Base-by-base conservation (phyloP, 108 stramenopile genomes). In the Pseudonitzschia multiseries region DNA sequence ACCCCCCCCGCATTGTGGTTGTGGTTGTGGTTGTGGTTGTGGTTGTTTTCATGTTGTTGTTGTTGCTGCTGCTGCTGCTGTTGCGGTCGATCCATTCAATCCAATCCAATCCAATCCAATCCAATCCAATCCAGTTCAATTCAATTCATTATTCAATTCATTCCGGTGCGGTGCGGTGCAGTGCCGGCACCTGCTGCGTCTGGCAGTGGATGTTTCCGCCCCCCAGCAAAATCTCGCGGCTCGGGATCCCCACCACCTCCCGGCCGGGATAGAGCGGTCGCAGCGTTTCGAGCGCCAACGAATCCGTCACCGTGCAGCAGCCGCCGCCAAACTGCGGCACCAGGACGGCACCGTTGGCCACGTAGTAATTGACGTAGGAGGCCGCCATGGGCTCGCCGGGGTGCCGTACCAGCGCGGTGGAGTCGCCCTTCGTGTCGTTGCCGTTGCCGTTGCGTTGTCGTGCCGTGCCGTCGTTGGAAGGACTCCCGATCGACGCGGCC, bases 161-260 rank as follows among this genome's bases (percentile, higher is more conserved):
- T n/a, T n/a, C n/a, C n/a, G n/a, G n/a, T n/a, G n/a, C n/a, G n/a
- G n/a, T n/a, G n/a, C n/a, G n/a, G n/a, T n/a, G n/a, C n/a, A 42
- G 10, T 10, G 46, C 46, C 61, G 84, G 84, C 33, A 84, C 61
- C 65, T 95, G 93, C 74, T 88, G 88, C 17, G 93, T 95, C 36
- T 91, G 89, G 61, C 91, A 95, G 61, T 95, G 93, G 33, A 95
- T 89, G 65, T 95, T 95, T 12, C 93, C 93, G 41, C 93, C 93
- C 14, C 93, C 93, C 46, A 92, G 53, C 26, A 91, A 57, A 24
- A 95, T 84, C 27, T 91, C 89, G 21, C 81, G 75, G 22, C 79
- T 86, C 15, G 43, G 51, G 17, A 95, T 86, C 36, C 83, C 85
- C n/a, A 89, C 80, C 13, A 90, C 89, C 13, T 69, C 71, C 0